Evolutionary conservation across 352 stramenopile species (phyloP), one percentile per base, ranked within the genome.

Genomic region (Aphanomyces euteiches): DNA sequence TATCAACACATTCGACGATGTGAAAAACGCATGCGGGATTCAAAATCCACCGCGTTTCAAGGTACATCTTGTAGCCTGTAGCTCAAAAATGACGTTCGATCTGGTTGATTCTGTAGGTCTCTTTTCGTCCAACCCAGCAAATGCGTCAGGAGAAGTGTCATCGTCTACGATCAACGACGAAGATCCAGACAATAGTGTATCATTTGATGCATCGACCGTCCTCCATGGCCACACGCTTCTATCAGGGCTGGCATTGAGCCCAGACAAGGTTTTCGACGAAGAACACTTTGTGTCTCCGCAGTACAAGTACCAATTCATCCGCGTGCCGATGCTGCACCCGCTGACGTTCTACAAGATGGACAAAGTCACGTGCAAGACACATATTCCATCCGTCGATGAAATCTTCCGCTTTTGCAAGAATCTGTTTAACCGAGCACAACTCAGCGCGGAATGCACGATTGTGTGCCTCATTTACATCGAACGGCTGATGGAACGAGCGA

Each of bases 391-490:
- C 41, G 89, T 97, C 36, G 85, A 96, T 66, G 92, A 97, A 77
- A 96, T 98, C 73, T 96, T 96, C 72, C 78, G 86, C 13, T 98
- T 98, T 64, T 90, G 93, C 70, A 93, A 90, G 65, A 95, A 95
- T 67, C 79, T 99, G 13, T 99, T 99, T 81, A 97, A 98, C 70
- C 93, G 96, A 68, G 96, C 97, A 17, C 94, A 98, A 67, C 77
- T 99, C 57, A 98, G 89, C 60, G 96, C 95, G n/a, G 97, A 99
- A 87, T 99, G 97, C 83, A 98, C 95, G 5, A 97, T 99, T 76
- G 96, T 99, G 56, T 96, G 88, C 64, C 88, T 99, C 19, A 99
- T 99, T 72, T 99, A 99, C 83, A 96, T 99, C 7, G 97, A 99
- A 79, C 90, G 97, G 13, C 86, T 99, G 21, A 99, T 99, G 95